These are phyloP conservation scores for Xylariaceae sp. DNA, from an alignment of 2,329 filamentous ascomycete genomes.

Conservation along the genomic window DNA sequence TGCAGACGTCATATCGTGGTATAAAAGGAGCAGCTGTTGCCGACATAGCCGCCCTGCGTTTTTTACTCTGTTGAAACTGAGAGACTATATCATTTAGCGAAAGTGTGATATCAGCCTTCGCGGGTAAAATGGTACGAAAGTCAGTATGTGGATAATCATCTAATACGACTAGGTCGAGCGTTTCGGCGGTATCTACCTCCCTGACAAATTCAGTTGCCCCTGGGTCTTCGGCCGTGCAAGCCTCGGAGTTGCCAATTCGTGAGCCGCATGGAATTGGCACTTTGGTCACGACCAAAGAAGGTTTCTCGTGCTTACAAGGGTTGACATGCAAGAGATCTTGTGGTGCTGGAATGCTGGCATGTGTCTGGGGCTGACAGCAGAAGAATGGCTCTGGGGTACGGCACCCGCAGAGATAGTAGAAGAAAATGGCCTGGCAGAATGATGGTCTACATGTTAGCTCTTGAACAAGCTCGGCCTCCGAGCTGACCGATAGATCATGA, in stretches of 20 bases:
- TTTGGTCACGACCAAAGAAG: constrained; percentile 5
- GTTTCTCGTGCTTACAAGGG: constrained; percentile 22
- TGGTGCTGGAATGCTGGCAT: too few relatives aligned
- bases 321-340: background rate
- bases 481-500: background rate
- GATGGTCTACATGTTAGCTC: background rate
- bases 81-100: background rate
- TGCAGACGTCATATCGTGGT: too few relatives aligned
- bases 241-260: background rate
- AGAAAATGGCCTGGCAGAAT: constrained; percentile 28
- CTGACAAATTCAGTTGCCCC: constrained; percentile 10
- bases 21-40: constrained; percentile 1
- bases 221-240: constrained; percentile 10
- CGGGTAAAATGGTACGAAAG: constrained; percentile 13
- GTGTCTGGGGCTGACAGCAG: constrained; percentile 12
- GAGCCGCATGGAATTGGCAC: constrained; percentile 10
- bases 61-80: background rate
- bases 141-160: constrained; percentile 6
- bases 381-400: constrained; percentile 13
- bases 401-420: constrained; percentile 35
- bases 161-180: constrained; percentile 23
- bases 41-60: background rate
- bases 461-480: background rate
- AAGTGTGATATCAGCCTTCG: background rate
- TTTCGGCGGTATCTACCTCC: constrained; percentile 17